These are phyloP conservation scores for Hypoxylon sp. DNA, from an alignment of 2,329 filamentous ascomycete species.

Conservation along the genomic window DNA sequence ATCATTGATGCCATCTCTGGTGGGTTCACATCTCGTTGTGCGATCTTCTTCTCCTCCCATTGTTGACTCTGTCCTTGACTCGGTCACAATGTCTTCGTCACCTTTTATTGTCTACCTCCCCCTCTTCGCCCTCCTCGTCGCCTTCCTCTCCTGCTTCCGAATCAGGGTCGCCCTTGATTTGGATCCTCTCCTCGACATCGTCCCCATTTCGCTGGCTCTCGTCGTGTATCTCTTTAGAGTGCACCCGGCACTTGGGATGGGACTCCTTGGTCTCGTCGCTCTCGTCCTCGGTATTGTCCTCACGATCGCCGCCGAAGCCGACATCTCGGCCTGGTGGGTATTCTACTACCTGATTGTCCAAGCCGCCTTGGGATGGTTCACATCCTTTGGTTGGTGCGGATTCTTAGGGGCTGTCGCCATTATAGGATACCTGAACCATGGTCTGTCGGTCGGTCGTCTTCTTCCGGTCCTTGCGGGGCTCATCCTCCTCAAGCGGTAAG, in stretches of 20 bases:
- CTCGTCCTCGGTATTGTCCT: not conserved
- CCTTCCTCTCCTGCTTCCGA: conserved; percentile 1
- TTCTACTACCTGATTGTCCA: conserved; percentile 17
- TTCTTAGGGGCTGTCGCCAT: conserved; percentile 7
- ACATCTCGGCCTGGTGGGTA: conserved; percentile 19
- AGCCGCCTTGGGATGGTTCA: conserved; percentile 14
- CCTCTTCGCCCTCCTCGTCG: not conserved
- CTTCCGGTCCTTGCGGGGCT: not conserved
- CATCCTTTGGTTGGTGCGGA: conserved; percentile 29
- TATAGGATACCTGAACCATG: conserved; percentile 3
- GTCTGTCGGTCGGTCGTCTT: conserved; percentile 3
- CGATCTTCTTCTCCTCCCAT: too few relatives aligned
- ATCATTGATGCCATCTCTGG: not conserved
- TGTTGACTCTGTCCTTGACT: not conserved
- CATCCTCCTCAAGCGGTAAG: conserved; percentile 10
- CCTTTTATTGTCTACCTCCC: not conserved
- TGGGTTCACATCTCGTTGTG: too few relatives aligned
- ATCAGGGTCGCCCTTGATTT: not conserved
- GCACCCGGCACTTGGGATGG: conserved; percentile 12
- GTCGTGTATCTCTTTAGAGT: conserved; percentile 21
- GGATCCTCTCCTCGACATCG: not conserved
- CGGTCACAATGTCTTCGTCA: not conserved
- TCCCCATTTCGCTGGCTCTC: not conserved
- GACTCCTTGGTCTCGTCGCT: not conserved
- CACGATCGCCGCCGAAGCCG: not conserved